Conservation (phyloP, 208 protist species). For the Wallacemonas rigidus region DNA sequence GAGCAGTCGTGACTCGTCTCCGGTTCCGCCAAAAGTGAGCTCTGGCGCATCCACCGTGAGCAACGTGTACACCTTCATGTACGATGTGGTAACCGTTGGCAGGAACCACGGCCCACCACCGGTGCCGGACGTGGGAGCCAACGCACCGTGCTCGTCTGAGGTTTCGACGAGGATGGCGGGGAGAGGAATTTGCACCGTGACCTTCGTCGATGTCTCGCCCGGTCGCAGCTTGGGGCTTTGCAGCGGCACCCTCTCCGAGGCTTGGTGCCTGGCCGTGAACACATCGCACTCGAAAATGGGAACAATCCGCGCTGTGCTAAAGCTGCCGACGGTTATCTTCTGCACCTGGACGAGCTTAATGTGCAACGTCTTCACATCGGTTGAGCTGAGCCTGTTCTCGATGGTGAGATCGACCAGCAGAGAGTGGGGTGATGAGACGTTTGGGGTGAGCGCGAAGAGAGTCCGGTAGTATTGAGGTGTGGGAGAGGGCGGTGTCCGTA, state of each 20-base stretch:
- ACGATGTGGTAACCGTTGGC: background rate
- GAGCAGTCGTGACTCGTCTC: constrained; percentile 1
- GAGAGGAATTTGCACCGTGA: constrained; percentile 1
- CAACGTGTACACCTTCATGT: constrained; percentile 10
- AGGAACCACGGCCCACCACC: background rate
- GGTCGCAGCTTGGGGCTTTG: background rate
- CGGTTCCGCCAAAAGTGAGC: background rate
- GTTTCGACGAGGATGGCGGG: background rate
- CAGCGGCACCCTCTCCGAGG: background rate
- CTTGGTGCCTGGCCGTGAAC: background rate
- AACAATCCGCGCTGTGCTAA: background rate
- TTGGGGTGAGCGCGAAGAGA: background rate
- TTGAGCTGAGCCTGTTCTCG: background rate
- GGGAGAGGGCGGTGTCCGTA: background rate
- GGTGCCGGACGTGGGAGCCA: background rate
- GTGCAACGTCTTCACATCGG: background rate
- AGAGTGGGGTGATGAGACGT: background rate
- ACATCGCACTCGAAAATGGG: constrained; percentile 4
- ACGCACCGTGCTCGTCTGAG: background rate
- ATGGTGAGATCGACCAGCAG: background rate
- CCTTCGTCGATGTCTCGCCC: background rate
- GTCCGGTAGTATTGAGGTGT: constrained; percentile 1
- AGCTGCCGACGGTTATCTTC: background rate
- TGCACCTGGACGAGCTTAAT: constrained; percentile 5
- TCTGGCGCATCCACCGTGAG: constrained; percentile 7